phyloP scores from a whole-genome alignment of 306 rosid genomes.

The Begonia fuchsioides region DNA sequence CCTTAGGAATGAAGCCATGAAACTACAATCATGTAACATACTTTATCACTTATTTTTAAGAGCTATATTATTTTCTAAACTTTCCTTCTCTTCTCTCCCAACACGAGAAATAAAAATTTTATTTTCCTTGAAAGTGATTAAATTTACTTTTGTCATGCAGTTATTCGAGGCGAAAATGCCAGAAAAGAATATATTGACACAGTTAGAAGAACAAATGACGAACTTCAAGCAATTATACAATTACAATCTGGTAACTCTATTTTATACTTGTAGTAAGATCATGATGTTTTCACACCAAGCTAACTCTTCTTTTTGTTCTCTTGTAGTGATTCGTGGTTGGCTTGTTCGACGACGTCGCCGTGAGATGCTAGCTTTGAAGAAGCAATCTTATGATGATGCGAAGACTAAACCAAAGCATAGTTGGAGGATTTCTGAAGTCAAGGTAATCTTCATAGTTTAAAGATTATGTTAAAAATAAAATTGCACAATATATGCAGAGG shows the following conservation, averaged over 20 bases:
- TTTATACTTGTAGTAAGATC: background rate
- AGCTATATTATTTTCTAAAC: too few species aligned
- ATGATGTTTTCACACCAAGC: too few species aligned
- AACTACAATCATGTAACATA: constrained; percentile 49
- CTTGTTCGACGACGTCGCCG: constrained; percentile 35
- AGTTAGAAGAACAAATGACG: constrained; percentile 26
- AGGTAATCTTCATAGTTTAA: constrained; percentile 22
- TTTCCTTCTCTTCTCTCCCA: background rate
- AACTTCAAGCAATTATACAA: constrained; percentile 28
- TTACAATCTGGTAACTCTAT: constrained; percentile 51
- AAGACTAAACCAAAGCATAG: constrained; percentile 26
- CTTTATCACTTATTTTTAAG: background rate
- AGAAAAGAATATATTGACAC: constrained; percentile 31
- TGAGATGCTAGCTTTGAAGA: constrained; percentile 16
- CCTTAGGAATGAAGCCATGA: constrained; percentile 34
- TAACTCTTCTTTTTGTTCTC: background rate
- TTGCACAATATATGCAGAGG: too few species aligned
- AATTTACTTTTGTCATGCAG: constrained; percentile 27
- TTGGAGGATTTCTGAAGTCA: constrained; percentile 34
- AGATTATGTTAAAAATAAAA: too few species aligned
- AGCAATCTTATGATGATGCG: constrained; percentile 18
- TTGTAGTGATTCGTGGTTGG: constrained; percentile 46
- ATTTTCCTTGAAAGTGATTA: too few species aligned
- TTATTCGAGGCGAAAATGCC: constrained; percentile 49
- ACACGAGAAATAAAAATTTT: too few species aligned